These are phyloP conservation scores for Kuraishia capsulata DNA, from an alignment of 805 yeast genomes.

Conservation along the genomic window DNA sequence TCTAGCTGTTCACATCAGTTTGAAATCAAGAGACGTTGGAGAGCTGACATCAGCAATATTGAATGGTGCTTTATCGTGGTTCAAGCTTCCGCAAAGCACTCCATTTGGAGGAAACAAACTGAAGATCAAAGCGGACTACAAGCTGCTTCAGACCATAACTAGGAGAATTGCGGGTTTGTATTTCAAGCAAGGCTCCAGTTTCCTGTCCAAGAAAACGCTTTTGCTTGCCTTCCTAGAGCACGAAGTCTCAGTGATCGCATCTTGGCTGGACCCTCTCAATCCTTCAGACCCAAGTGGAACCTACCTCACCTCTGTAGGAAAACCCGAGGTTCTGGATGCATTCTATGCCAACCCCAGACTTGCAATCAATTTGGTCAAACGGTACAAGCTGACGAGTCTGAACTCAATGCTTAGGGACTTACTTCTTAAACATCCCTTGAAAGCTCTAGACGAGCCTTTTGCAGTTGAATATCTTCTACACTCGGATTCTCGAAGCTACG, in stretches of 20 bases:
- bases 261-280: slow-evolving; percentile 68
- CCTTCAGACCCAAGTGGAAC: slow-evolving; percentile 30
- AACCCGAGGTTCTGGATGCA: slow-evolving; percentile 41
- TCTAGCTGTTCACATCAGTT: slow-evolving; percentile 42
- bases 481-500: slow-evolving; percentile 6
- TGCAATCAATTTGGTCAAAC: slow-evolving; percentile 59
- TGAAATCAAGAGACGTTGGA: slow-evolving; percentile 34
- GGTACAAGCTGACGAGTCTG: slow-evolving; percentile 36
- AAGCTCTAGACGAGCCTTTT: slow-evolving; percentile 44
- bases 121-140: slow-evolving; percentile 60
- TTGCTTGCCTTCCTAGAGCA: slow-evolving; percentile 59
- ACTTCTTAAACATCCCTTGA: slow-evolving; percentile 47
- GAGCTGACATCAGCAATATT: slow-evolving; percentile 43
- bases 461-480: slow-evolving; percentile 47
- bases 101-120: slow-evolving; percentile 83
- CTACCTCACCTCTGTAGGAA: slow-evolving; percentile 24
- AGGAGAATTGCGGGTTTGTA: slow-evolving; percentile 16
- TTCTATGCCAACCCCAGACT: slow-evolving; percentile 61
- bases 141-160: slow-evolving; percentile 46
- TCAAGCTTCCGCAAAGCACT: slow-evolving; percentile 46
- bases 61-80: slow-evolving; percentile 75
- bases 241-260: slow-evolving; percentile 61
- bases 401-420: slow-evolving; percentile 32
- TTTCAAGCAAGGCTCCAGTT: slow-evolving; percentile 10
- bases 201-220: slow-evolving; percentile 43